These are phyloP conservation scores for Lippia alba DNA, from an alignment of 305 asterid species.

Conservation along the genomic window DNA sequence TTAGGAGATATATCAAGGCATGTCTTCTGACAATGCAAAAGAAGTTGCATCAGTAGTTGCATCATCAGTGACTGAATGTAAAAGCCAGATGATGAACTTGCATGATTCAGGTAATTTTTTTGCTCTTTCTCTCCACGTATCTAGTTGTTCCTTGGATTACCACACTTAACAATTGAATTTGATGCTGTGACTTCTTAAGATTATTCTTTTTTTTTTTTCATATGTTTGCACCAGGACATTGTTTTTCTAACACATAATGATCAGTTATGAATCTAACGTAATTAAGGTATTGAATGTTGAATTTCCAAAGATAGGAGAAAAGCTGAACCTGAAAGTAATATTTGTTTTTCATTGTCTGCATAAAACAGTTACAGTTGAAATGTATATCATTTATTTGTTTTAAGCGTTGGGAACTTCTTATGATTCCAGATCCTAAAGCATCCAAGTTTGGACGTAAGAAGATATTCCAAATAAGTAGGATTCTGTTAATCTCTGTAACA, in stretches of 20 bases:
- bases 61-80: slow-evolving; percentile 56
- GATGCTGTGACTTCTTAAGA: no score
- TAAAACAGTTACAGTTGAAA: neutral
- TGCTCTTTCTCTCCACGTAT: slow-evolving; percentile 30
- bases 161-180: no score
- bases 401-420: neutral
- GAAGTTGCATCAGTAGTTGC: slow-evolving; percentile 51
- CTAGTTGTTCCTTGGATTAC: no score
- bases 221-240: no score
- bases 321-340: slow-evolving; percentile 6
- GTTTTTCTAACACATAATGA: slow-evolving; percentile 4
- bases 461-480: neutral
- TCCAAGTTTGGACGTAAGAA: slow-evolving; percentile 9
- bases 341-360: neutral
- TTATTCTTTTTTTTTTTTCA: no score
- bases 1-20: slow-evolving; percentile 47
- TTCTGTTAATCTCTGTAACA: slow-evolving; percentile 13
- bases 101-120: slow-evolving; percentile 61
- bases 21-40: slow-evolving; percentile 63
- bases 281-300: slow-evolving; percentile 11
- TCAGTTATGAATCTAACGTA: neutral
- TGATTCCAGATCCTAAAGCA: neutral
- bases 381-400: neutral
- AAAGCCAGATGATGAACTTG: slow-evolving; percentile 48
- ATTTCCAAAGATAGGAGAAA: slow-evolving; percentile 16